Percentiles rank a stretch among this genome's conserved stretches.
Conservation (phyloP, 2,329 filamentous ascomycete genomes). For the Coniosporium uncinatum region DNA sequence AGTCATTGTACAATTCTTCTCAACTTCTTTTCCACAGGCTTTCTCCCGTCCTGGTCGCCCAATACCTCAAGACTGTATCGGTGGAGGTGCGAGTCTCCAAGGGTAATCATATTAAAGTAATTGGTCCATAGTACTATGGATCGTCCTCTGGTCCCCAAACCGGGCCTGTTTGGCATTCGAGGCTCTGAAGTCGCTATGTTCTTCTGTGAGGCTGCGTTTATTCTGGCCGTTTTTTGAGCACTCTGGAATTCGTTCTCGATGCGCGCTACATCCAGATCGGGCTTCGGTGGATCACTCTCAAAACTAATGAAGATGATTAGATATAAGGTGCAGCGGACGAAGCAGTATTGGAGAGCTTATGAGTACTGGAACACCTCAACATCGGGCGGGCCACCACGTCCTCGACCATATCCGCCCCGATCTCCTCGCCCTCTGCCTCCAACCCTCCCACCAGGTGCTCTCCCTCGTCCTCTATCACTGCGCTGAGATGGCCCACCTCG, state of each 20-base stretch:
- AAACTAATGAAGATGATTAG: no score
- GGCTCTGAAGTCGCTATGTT: slow-evolving; percentile 18
- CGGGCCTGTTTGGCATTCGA: slow-evolving; percentile 9
- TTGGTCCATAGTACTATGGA: slow-evolving; percentile 18
- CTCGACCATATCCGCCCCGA: slow-evolving; percentile 4
- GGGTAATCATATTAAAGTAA: slow-evolving; percentile 19
- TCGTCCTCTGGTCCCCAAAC: slow-evolving; percentile 13
- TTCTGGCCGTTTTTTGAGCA: not conserved
- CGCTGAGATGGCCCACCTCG: no score
- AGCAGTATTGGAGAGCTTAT: not conserved
- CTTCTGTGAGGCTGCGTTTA: slow-evolving; percentile 15
- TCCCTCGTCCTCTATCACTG: no score
- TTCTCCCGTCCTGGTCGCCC: not conserved
- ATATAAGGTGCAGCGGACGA: no score
- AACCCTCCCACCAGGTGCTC: slow-evolving; percentile 1
- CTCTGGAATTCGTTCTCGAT: not conserved
- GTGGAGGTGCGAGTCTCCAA: slow-evolving; percentile 17
- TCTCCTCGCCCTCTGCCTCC: slow-evolving; percentile 3
- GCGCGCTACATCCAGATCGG: not conserved
- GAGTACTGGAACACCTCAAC: not conserved
- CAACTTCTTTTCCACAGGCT: slow-evolving; percentile 1
- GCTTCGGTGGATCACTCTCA: not conserved
- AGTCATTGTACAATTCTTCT: not conserved
- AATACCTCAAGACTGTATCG: slow-evolving; percentile 5
- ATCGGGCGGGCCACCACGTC: not conserved